These are phyloP conservation scores for Drechslera avenae DNA, from an alignment of 2,329 filamentous ascomycete species.

Conservation along the genomic window DNA sequence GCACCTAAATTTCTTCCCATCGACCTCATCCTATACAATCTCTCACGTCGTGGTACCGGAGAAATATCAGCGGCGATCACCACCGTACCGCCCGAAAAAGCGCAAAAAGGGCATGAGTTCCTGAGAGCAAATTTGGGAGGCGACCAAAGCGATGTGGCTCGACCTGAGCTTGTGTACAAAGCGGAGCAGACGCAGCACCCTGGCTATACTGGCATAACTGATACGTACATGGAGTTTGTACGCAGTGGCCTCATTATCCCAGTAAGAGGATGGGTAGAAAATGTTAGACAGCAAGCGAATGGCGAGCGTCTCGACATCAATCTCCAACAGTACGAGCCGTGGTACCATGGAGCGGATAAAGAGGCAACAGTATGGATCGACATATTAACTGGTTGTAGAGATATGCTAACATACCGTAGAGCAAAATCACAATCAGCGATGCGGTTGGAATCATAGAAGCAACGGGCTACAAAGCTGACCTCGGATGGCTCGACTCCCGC, in stretches of 20 bases:
- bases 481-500: constrained; percentile 66
- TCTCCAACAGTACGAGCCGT: constrained; percentile 21
- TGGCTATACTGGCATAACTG: constrained; percentile 71
- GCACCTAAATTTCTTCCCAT: constrained; percentile 69
- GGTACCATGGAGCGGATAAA: constrained; percentile 8
- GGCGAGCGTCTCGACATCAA: constrained; percentile 5
- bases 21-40: constrained; percentile 74
- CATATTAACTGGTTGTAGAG: background rate
- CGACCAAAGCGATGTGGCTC: constrained; percentile 51
- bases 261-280: constrained; percentile 44
- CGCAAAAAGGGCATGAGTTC: constrained; percentile 59
- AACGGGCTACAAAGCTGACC: constrained; percentile 71
- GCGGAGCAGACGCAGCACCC: constrained; percentile 56
- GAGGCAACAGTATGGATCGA: constrained; percentile 9
- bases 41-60: constrained; percentile 62
- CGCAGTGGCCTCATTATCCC: constrained; percentile 60
- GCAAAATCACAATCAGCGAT: constrained; percentile 12
- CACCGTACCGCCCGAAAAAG: constrained; percentile 64
- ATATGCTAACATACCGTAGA: constrained; percentile 14
- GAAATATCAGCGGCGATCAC: constrained; percentile 68
- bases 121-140: constrained; percentile 51
- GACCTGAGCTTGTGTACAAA: constrained; percentile 47
- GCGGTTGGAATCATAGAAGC: constrained; percentile 69
- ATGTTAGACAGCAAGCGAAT: constrained; percentile 20
- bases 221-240: constrained; percentile 75